Evolutionary conservation across 2,329 filamentous ascomycete genomes (phyloP).

Genomic region (Calonectria pseudoturangicola): DNA sequence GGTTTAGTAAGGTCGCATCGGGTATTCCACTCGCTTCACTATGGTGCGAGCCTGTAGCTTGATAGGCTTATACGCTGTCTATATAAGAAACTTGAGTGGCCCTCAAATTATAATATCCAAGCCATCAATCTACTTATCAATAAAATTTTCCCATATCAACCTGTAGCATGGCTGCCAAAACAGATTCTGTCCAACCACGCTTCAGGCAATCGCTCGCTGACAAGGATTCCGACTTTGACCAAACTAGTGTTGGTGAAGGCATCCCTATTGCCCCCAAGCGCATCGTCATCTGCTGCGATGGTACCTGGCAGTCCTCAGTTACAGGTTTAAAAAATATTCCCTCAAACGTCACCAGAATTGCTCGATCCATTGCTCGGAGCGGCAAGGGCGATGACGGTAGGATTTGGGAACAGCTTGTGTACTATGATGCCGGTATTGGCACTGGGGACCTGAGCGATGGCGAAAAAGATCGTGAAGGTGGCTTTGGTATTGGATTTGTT

Average conservation of each 20-base stretch:
- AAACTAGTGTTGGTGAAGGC: neutral
- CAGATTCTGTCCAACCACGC: neutral
- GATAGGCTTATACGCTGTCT: too few relatives aligned
- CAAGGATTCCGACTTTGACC: neutral
- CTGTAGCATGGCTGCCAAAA: neutral
- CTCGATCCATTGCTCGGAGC: neutral
- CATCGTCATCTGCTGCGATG: conserved; percentile 9
- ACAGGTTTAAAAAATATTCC: neutral
- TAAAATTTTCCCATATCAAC: too few relatives aligned
- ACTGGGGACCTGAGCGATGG: neutral
- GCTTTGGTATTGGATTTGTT: conserved; percentile 19
- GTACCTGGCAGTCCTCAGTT: conserved; percentile 10
- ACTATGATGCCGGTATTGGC: conserved; percentile 20
- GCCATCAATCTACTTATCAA: neutral
- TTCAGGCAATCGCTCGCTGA: neutral
- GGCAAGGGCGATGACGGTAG: neutral
- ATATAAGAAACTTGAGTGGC: neutral
- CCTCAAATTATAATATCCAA: neutral
- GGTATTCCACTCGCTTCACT: neutral
- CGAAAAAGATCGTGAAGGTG: neutral
- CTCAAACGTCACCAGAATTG: conserved; percentile 5
- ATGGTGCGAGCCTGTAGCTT: neutral
- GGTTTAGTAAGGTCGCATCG: neutral
- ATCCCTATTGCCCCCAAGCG: conserved; percentile 6
- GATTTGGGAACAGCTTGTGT: conserved; percentile 10